Conservation (phyloP, 495 filamentous ascomycete species). For the Hypoxylon rickii region DNA sequence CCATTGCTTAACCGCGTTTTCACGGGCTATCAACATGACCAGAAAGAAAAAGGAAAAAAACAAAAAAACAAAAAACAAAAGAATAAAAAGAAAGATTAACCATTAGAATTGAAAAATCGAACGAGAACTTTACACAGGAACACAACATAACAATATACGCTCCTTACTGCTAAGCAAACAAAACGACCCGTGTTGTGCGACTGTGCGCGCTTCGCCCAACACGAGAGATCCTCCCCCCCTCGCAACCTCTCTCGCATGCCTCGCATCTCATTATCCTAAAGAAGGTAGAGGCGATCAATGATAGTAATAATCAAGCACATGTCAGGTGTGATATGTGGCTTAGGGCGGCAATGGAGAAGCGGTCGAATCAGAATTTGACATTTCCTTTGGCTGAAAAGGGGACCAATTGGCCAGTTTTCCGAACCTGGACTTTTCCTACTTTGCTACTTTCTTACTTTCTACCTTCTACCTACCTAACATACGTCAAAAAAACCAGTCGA, state of each 20-base stretch:
- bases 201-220: constrained; percentile 19
- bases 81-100: no score
- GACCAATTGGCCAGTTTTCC: constrained; percentile 32
- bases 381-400: constrained; percentile 27
- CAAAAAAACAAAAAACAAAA: no score
- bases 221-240: constrained; percentile 14
- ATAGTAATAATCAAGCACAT: constrained; percentile 26
- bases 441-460: no score
- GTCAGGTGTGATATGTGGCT: constrained; percentile 34
- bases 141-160: constrained; percentile 2
- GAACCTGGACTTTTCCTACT: constrained; percentile 4
- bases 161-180: constrained; percentile 23
- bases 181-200: constrained; percentile 26
- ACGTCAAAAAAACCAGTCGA: no score
- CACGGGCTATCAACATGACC: no score
- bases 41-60: no score
- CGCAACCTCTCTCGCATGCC: neutral
- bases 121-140: no score
- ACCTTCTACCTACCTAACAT: no score
- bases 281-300: constrained; percentile 29
- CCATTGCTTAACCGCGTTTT: no score
- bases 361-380: constrained; percentile 25
- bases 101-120: no score
- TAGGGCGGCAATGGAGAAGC: constrained; percentile 34
- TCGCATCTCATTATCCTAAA: constrained; percentile 29